Conservation (phyloP, 225 moss, liverwort and hornwort genomes). For the Straminergon stramineum region DNA sequence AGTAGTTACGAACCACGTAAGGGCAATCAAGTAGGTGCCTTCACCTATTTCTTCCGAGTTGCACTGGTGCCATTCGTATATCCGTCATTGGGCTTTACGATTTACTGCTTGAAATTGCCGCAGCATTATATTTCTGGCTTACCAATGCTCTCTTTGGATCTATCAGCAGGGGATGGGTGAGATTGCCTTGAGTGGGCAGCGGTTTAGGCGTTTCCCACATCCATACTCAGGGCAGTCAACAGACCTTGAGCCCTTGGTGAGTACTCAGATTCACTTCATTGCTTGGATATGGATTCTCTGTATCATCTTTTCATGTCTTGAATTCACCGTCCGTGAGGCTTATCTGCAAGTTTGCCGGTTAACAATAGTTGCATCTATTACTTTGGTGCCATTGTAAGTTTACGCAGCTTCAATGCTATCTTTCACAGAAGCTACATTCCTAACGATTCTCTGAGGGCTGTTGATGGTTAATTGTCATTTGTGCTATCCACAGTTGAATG, state of each 20-base stretch:
- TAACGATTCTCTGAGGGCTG: background rate
- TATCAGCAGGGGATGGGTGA: conserved; percentile 60
- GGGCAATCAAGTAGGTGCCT: conserved; percentile 30
- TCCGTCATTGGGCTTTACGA: background rate
- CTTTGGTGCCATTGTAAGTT: background rate
- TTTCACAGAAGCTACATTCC: background rate
- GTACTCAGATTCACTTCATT: background rate
- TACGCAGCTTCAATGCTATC: background rate
- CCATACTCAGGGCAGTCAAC: conserved; percentile 48
- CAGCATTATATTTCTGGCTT: background rate
- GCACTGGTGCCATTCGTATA: background rate
- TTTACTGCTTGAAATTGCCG: background rate
- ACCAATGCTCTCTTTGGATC: conserved; percentile 2
- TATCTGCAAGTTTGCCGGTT: background rate
- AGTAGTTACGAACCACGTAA: conserved; percentile 16
- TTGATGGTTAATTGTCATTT: background rate
- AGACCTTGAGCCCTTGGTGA: conserved; percentile 58
- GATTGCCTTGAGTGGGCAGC: conserved; percentile 56
- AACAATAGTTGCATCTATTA: background rate
- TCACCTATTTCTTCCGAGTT: background rate
- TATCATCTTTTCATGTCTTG: background rate
- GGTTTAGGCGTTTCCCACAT: conserved; percentile 59
- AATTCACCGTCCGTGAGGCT: background rate
- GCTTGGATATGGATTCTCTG: background rate
- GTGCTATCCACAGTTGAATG: conserved; percentile 62